Evolutionary conservation across 768 basidiomycete species (phyloP).

Genomic region (Hebeloma cylindrosporum): DNA sequence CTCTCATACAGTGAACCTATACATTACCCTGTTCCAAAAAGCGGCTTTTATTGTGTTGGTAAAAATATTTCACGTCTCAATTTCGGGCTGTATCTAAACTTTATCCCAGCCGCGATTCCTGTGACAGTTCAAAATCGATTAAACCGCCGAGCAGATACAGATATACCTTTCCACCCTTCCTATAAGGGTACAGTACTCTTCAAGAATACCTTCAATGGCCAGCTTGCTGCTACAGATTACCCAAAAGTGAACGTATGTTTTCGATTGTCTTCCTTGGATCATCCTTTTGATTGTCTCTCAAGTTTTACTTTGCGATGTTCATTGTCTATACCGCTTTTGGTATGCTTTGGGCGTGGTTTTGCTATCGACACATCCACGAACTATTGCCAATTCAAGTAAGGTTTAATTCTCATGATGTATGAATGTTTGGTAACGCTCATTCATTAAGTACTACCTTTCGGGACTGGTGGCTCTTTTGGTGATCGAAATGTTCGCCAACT

Average conservation of each 20-base stretch:
- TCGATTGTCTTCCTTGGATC: not conserved
- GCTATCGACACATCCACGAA: constrained; percentile 77
- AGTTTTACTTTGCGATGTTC: constrained; percentile 91
- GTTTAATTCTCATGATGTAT: not conserved
- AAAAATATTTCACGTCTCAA: constrained; percentile 30
- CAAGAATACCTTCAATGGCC: constrained; percentile 84
- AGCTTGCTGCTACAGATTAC: constrained; percentile 90
- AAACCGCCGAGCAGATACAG: constrained; percentile 41
- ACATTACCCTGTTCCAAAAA: constrained; percentile 78
- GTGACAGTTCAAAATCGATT: constrained; percentile 66
- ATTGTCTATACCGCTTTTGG: constrained; percentile 73
- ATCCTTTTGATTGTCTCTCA: constrained; percentile 2
- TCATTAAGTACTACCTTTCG: constrained; percentile 81
- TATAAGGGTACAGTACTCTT: constrained; percentile 84
- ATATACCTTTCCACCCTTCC: constrained; percentile 66
- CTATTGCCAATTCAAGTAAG: constrained; percentile 85
- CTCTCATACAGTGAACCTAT: constrained; percentile 69
- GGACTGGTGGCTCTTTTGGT: constrained; percentile 82
- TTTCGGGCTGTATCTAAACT: not conserved
- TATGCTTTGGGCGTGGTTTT: constrained; percentile 78
- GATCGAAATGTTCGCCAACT: constrained; percentile 93
- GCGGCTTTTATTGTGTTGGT: constrained; percentile 97
- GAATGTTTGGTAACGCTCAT: not conserved
- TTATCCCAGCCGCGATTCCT: constrained; percentile 72
- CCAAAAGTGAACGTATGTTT: constrained; percentile 88